Evolutionary conservation across 2,329 filamentous ascomycete genomes (phyloP), one percentile per base, ranked within the genome.

Genomic region (Beauveria bassiana): DNA sequence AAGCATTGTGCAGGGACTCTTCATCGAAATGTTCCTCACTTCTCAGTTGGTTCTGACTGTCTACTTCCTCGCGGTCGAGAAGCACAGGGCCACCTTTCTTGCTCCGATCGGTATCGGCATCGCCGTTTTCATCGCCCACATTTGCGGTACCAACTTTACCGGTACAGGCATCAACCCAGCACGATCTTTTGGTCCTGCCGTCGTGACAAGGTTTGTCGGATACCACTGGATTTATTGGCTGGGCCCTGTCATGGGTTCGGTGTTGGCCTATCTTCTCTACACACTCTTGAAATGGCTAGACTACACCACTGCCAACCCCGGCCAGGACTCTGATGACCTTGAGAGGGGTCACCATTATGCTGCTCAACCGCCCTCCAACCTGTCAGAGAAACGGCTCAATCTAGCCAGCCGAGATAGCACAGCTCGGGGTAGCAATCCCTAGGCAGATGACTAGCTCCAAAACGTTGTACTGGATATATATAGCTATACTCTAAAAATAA

Each of bases 101-200:
- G 88, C 88, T 0, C 88, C 89, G 0, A 75, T 91, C 3, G 87
- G 86, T 14, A 90, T 92, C 66, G 89, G 89, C 1, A 73, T 90
- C 2, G 78, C 87, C 0, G 79, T 91, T 59, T 91, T 91, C 71
- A 80, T 91, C 49, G 75, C 75, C 5, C 74, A 81, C 69, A 70
- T 80, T 56, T 73, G 70, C 43, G 74, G 75, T 28, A 76, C 79
- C 24, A 76, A 77, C 65, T 81, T 74, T 65, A 81, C 79, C 1
- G 77, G 77, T 24, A 79, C 77, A 6, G 76, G 74, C 10, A 73
- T 82, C 65, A 82, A 83, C 67, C 80, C 80, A 3, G 79, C 78
- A 1, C 73, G 80, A 45, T 79, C 79, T 0, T 76, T 83, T 47
- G 80, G 80, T 1, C 80, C 80, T 8, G 78, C 75, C 28, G 76